Base-by-base conservation (phyloP, 495 filamentous ascomycete species). In the Aspergillus taichungensis region DNA sequence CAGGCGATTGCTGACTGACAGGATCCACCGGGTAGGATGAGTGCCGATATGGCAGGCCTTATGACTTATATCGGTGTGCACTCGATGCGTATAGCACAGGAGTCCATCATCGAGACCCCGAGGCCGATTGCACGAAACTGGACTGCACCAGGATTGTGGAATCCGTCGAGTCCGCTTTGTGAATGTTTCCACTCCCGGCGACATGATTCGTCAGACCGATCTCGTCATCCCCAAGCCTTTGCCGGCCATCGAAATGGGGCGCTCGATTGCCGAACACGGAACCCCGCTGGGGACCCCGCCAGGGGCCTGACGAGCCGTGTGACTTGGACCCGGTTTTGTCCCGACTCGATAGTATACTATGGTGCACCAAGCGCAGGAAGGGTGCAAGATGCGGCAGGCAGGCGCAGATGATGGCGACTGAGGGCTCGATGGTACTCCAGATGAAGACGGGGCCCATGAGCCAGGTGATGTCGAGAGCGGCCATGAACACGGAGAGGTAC, bases 301-400 rank as follows among this genome's bases (percentile, higher is more conserved):
- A 24, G 18, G 18, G 18, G 18, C 18, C 18, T 24, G 18, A 24
- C 18, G 18, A 24, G 18, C 18, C 18, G 18, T 24, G 18, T 24
- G 18, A 24, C 18, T 24, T 24, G 18, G 37, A 50, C 55, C 8
- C 46, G 44, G 8, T 13, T 55, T 14, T 53, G 47, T 31, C 37
- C 52, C 41, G 34, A 32, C n/a, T 42, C 1, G 32, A 27, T 36
- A 31, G 8, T 1, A 52, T 33, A 30, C 49, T 36, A 40, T 40
- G 32, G 37, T 45, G 18, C 43, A 39, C 54, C 37, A 57, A 46
- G 7, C 59, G 59, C 5, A 57, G 53, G 1, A 69, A 49, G 5
- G 68, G 68, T 6, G 59, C 59, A 32, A 69, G 61, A 44, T 61
- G 64, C 5, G 67, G 66, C 34, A 72, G 53, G 44, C 68, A 71